These are phyloP conservation scores for Tuber calosporum DNA, from an alignment of 495 filamentous ascomycete species.

Conservation along the genomic window DNA sequence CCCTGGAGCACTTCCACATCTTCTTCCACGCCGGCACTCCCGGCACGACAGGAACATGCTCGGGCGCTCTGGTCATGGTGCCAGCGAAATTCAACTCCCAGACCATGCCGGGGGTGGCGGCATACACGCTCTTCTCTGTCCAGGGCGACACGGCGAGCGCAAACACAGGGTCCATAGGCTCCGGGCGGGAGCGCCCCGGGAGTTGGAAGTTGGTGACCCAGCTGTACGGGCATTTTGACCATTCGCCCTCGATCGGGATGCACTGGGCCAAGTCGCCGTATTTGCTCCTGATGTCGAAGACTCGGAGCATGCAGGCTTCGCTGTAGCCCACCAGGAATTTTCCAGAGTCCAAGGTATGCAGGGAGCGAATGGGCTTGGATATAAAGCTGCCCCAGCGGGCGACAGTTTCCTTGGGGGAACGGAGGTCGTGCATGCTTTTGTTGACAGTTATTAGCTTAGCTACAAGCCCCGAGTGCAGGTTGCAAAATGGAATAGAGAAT, in stretches of 20 bases:
- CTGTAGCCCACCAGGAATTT: neutral
- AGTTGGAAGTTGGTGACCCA: neutral
- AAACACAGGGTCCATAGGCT: neutral
- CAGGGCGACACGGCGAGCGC: slow-evolving; percentile 4
- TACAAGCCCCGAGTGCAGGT: neutral
- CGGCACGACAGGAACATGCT: neutral
- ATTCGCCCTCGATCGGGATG: neutral
- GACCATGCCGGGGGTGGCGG: neutral
- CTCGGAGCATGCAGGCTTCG: neutral
- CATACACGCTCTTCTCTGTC: slow-evolving; percentile 3
- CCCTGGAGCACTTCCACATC: neutral
- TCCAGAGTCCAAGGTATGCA: neutral
- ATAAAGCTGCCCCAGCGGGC: neutral
- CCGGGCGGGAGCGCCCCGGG: neutral
- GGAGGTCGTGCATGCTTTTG: neutral
- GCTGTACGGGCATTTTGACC: neutral
- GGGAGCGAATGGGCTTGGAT: neutral
- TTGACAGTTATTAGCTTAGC: neutral
- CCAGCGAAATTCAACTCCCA: neutral
- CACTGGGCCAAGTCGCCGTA: neutral
- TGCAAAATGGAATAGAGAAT: neutral
- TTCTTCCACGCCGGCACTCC: neutral
- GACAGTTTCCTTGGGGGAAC: neutral
- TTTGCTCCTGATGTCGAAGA: neutral
- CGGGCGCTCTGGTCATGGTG: neutral